These are phyloP conservation scores for Cardiospermum halicacabum DNA, from an alignment of 345 rosid genomes.

Conservation along the genomic window DNA sequence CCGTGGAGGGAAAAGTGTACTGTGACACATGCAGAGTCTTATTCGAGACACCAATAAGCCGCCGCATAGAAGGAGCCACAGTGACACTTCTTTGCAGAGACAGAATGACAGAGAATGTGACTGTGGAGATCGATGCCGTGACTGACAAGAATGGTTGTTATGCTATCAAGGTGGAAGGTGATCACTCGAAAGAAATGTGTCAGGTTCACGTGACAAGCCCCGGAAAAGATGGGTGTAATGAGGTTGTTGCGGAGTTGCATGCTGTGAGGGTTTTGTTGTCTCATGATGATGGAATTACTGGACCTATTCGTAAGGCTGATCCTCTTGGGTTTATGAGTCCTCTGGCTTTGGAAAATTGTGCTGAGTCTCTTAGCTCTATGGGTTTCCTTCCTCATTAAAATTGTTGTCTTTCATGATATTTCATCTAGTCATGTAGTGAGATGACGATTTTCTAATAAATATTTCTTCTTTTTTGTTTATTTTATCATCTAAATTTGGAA, in stretches of 20 bases:
- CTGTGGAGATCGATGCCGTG: constrained; percentile 12
- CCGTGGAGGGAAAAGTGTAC: constrained; percentile 25
- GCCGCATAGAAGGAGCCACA: constrained; percentile 11
- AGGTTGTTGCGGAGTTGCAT: constrained; percentile 3
- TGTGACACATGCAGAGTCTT: constrained; percentile 24
- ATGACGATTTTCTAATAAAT: no score
- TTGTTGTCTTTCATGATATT: no score
- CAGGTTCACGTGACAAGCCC: constrained; percentile 18
- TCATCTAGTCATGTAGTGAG: no score
- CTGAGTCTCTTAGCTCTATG: constrained; percentile 16
- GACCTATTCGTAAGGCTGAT: constrained; percentile 17
- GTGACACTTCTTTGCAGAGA: constrained; percentile 29
- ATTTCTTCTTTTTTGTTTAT: no score
- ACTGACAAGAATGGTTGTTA: constrained; percentile 24
- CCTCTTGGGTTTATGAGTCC: constrained; percentile 30
- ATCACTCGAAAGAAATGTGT: constrained; percentile 32
- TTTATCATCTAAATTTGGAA: no score
- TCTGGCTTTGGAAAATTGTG: constrained; percentile 15
- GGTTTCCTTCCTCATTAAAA: constrained; percentile 11
- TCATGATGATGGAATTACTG: constrained; percentile 8
- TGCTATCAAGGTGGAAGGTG: constrained; percentile 19
- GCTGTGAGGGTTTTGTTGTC: constrained; percentile 22
- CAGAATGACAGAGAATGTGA: background rate
- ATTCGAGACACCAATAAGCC: constrained; percentile 13
- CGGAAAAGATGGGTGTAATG: constrained; percentile 17